phyloP scores from a whole-genome alignment of 177 flowering plant species.

The Vitis hybrid region DNA sequence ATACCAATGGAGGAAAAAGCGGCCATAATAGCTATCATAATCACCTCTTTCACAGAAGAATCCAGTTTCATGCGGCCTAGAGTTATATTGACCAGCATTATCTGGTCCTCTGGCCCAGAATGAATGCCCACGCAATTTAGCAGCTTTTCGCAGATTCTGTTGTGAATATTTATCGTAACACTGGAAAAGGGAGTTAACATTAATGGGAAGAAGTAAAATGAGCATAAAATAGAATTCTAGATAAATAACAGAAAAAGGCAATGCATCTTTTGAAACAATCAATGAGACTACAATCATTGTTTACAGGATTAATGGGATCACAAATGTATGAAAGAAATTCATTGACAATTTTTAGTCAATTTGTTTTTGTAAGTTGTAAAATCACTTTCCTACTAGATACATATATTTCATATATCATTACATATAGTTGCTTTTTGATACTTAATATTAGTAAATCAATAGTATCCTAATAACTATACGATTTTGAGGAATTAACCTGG shows the following conservation, averaged over 20 bases:
- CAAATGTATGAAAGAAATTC: too few relatives aligned
- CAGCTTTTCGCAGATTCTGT: constrained; percentile 63
- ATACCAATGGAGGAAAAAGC: constrained; percentile 85
- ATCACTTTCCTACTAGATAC: too few relatives aligned
- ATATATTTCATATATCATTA: too few relatives aligned
- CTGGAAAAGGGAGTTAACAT: constrained; percentile 31
- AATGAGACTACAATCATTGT: too few relatives aligned
- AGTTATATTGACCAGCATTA: constrained; percentile 88
- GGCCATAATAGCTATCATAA: constrained; percentile 93
- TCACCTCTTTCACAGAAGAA: constrained; percentile 94
- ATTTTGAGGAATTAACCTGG: too few relatives aligned
- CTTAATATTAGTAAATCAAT: too few relatives aligned
- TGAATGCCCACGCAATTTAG: constrained; percentile 72
- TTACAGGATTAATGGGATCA: background rate
- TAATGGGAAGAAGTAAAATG: background rate
- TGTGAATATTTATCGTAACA: constrained; percentile 86
- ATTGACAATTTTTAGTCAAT: too few relatives aligned
- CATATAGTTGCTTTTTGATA: too few relatives aligned
- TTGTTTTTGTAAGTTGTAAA: too few relatives aligned
- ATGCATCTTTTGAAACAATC: too few relatives aligned
- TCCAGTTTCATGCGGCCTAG: constrained; percentile 83
- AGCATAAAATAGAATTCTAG: background rate
- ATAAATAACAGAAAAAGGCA: background rate
- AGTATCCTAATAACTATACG: too few relatives aligned
- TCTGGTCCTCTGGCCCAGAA: constrained; percentile 92